These are phyloP conservation scores for Fraxinus sp. DNA, from an alignment of 305 asterid genomes.

Conservation along the genomic window DNA sequence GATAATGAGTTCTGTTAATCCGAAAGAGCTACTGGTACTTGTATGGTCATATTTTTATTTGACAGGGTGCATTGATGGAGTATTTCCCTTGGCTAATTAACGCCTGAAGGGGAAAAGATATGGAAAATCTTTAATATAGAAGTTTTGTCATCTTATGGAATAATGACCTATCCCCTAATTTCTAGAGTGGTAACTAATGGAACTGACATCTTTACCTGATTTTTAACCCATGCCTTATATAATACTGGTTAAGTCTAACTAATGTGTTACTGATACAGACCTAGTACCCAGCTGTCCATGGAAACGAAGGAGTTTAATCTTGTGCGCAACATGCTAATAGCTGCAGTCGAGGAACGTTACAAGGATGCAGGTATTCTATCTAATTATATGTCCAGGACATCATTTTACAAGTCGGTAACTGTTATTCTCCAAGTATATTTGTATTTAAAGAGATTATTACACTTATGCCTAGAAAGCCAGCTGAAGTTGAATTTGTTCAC, in stretches of 20 bases:
- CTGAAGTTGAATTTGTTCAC: not conserved
- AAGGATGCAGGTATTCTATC: conserved; percentile 71
- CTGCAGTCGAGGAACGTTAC: conserved; percentile 94
- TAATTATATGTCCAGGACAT: not conserved
- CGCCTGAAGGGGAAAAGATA: not conserved
- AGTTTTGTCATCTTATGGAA: not conserved
- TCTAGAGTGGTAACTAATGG: not conserved
- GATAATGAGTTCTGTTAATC: not conserved
- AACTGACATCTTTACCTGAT: not conserved
- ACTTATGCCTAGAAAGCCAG: not conserved
- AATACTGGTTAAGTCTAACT: conserved; percentile 1
- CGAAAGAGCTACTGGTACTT: not conserved
- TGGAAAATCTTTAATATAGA: not conserved
- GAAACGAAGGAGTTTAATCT: conserved; percentile 82
- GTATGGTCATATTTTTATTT: not conserved
- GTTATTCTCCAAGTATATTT: not conserved
- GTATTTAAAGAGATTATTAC: not conserved
- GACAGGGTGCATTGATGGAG: not conserved
- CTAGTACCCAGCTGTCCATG: conserved; percentile 63
- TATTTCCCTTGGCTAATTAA: not conserved
- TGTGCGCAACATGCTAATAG: conserved; percentile 79
- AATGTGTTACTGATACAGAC: conserved; percentile 46
- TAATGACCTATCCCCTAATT: not conserved
- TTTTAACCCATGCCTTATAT: not conserved
- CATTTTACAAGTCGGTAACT: not conserved